phyloP scores from a whole-genome alignment of 1,284 basidiomycete genomes.

The Boletellus sp. region DNA sequence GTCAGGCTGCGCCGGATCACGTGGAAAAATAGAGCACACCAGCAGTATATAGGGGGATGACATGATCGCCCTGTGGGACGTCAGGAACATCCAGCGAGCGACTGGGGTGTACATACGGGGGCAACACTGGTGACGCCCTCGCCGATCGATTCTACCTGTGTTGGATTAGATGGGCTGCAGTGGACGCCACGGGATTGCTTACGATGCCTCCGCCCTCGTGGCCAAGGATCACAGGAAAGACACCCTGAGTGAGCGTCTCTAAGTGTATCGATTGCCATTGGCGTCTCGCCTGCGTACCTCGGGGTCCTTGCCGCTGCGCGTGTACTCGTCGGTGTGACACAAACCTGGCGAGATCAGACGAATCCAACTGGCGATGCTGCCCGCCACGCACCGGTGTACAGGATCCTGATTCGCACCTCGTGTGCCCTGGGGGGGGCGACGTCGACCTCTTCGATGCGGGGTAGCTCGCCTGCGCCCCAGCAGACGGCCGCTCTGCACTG shows the following conservation, averaged over 20 bases:
- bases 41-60: constrained; percentile 91
- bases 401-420: constrained; percentile 92
- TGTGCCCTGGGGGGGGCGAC: constrained; percentile 87
- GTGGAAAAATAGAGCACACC: constrained; percentile 42
- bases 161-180: constrained; percentile 12
- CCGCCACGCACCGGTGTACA: constrained; percentile 70
- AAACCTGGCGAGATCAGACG: constrained; percentile 56
- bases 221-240: constrained; percentile 93
- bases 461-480: constrained; percentile 89
- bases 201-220: constrained; percentile 88
- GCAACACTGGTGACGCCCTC: constrained; percentile 88
- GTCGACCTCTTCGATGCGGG: constrained; percentile 89
- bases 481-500: constrained; percentile 95
- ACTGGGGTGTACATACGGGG: constrained; percentile 40
- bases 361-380: constrained; percentile 3
- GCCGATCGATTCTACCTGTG: constrained; percentile 89
- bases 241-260: constrained; percentile 65
- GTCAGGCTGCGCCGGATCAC: constrained; percentile 1
- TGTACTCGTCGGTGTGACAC: constrained; percentile 98
- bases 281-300: constrained; percentile 56
- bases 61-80: constrained; percentile 73
- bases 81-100: not conserved
- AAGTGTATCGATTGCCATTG: too few relatives aligned
- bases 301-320: constrained; percentile 92
- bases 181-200: constrained; percentile 29